Conservation (phyloP, 805 yeast genomes). For the Pichia eremophila region DNA sequence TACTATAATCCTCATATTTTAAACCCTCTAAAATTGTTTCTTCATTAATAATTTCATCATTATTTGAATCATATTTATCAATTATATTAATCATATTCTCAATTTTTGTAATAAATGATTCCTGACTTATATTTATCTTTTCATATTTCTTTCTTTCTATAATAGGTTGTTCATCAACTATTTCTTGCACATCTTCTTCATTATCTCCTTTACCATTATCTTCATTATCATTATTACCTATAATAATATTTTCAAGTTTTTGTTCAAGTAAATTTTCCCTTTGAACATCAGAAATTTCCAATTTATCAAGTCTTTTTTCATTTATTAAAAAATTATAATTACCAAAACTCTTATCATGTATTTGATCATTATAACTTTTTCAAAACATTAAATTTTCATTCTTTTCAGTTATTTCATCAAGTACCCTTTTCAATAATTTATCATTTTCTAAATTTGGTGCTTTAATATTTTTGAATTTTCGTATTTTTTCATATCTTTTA, state of each 20-base stretch:
- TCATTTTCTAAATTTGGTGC: conserved; percentile 7
- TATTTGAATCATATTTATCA: neutral
- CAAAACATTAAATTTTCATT: conserved; percentile 2
- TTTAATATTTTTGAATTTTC: conserved; percentile 1
- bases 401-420: conserved; percentile 2
- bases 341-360: neutral
- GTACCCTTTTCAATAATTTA: conserved; percentile 2
- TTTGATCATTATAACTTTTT: conserved; percentile 1
- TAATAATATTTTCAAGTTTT: neutral
- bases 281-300: neutral
- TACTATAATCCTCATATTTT: conserved; percentile 13
- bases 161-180: neutral
- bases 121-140: conserved; percentile 9
- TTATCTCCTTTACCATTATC: neutral
- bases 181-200: neutral
- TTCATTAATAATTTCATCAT: conserved; percentile 6
- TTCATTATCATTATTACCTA: neutral
- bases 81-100: conserved; percentile 6
- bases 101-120: conserved; percentile 8
- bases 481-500: conserved; percentile 2
- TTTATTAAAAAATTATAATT: neutral
- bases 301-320: conserved; percentile 5
- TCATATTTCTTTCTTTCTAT: neutral
- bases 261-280: neutral
- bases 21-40: conserved; percentile 15